Evolutionary conservation across 192 early-diverging fungal genomes (phyloP), one percentile per base, ranked within the genome.

Genomic region (Paraglomus occultum): DNA sequence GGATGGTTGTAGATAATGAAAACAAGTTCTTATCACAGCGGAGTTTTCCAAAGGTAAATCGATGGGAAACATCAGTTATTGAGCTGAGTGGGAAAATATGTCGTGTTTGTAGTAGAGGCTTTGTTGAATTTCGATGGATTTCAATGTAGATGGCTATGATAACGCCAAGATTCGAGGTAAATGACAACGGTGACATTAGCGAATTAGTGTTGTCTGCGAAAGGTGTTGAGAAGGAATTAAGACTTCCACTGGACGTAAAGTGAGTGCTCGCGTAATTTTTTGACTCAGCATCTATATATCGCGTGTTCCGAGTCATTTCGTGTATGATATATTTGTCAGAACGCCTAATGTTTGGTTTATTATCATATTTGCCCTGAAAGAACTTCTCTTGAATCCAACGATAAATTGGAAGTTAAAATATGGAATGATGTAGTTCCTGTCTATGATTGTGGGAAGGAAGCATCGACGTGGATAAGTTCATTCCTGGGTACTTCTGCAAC

Each of bases 381-480:
- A 31, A 31, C 1, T 31, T 31, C 31, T 31, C 31, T 31, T 31
- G 31, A 31, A 31, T 31, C 31, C 1, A 31, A 31, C 3, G 31
- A 31, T 31, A 31, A 31, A 31, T 31, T 31, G 31, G 31, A 55
- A 17, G 81, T 79, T 18, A 64, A 17, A 15, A 60, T 87, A 5
- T 85, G 80, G 79, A 68, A 62, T 49, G 65, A 77, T 18, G 18
- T 38, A 6, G 64, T 90, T 5, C 71, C 67, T 23, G 85, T 79
- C 1, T 74, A 76, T n/a, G 88, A 90, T 68, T 71, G 91, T 61
- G 90, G 91, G 10, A 84, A 89, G 7, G 77, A 77, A 54, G 86
- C 80, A 38, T 79, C 85, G 0, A 70, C 71, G 31, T 90, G 91
- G 88, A 59, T 90, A 7, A 76, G 71, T 0, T 62, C 76, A 3